Conservation (phyloP, 2,329 filamentous ascomycete genomes). For the Fusarium denticulatum region DNA sequence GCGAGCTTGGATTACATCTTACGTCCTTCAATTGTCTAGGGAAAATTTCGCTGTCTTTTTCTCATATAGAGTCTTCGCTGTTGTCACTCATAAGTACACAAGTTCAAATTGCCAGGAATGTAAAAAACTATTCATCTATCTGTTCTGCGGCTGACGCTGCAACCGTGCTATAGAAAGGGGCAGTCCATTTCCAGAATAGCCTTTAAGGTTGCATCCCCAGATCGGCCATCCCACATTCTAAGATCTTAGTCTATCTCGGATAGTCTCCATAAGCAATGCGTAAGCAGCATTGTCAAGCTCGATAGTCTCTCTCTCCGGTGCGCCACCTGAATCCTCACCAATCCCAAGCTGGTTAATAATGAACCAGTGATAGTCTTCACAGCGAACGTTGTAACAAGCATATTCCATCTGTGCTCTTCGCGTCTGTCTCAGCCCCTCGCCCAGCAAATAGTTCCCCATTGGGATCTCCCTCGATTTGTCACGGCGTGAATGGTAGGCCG, state of each 20-base stretch:
- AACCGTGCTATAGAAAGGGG: background rate
- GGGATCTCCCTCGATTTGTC: accelerated
- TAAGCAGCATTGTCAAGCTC: background rate
- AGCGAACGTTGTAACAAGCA: accelerated
- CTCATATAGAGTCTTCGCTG: too few species aligned
- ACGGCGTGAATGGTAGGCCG: accelerated
- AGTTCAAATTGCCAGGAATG: background rate
- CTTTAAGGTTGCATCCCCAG: background rate
- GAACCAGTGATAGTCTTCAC: too few species aligned
- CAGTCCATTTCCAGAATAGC: background rate
- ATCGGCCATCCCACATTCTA: background rate
- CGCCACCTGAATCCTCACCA: too few species aligned
- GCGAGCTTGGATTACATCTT: background rate
- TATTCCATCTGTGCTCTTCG: background rate
- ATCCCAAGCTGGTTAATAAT: too few species aligned
- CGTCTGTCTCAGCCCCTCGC: accelerated
- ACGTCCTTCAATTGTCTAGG: accelerated
- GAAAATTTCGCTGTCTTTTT: too few species aligned
- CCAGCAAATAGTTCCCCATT: background rate
- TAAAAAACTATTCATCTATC: background rate
- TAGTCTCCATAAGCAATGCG: background rate
- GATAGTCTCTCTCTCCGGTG: accelerated
- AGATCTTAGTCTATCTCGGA: background rate
- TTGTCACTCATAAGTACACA: too few species aligned
- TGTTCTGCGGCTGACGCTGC: background rate